These are phyloP conservation scores for Blepharisma undulans DNA, from an alignment of 169 alveolate genomes.

Conservation along the genomic window DNA sequence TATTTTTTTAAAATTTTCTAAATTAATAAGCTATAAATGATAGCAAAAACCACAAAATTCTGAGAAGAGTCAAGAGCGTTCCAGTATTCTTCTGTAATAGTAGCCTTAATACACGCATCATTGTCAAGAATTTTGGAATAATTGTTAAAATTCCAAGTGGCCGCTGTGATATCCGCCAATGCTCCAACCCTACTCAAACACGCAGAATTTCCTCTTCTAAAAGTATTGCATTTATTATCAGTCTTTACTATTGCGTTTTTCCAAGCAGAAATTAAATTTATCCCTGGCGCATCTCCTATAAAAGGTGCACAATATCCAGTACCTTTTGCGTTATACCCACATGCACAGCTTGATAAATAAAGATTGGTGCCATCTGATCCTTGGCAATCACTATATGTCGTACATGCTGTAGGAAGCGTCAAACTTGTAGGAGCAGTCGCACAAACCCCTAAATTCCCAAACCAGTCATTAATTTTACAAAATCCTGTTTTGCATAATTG, in stretches of 20 bases:
- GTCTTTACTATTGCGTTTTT: not conserved
- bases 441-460: conserved; percentile 6
- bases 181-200: not conserved
- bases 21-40: not conserved
- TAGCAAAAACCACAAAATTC: not conserved
- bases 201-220: not conserved
- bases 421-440: not conserved
- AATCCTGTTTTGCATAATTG: not conserved
- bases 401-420: not conserved
- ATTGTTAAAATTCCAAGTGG: not conserved
- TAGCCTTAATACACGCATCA: conserved; percentile 5
- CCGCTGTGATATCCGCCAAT: not conserved
- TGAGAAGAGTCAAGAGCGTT: not conserved
- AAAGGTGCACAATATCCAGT: conserved; percentile 13
- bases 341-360: not conserved
- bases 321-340: conserved; percentile 32
- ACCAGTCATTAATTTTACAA: not conserved
- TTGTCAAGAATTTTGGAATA: not conserved
- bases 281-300: conserved; percentile 23
- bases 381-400: not conserved
- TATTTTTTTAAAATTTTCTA: not conserved
- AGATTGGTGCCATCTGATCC: not conserved
- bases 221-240: not conserved
- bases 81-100: not conserved
- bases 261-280: not conserved